Base-by-base conservation (phyloP, 768 basidiomycete species). In the Boletus vermiculosoides region DNA sequence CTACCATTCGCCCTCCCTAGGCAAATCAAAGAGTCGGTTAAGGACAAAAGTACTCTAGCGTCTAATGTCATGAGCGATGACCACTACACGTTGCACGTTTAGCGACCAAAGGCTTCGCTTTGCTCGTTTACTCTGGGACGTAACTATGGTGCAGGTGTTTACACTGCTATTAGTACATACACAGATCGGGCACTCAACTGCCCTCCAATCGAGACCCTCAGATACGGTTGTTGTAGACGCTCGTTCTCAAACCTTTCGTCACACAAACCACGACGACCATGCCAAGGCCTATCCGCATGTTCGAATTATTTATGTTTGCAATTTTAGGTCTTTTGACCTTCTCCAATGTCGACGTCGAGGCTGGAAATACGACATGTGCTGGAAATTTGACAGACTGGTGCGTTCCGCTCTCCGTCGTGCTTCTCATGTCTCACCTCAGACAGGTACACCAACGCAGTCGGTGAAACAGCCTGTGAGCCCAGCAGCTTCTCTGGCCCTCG, bases 391-490 rank as follows among this genome's bases (percentile, higher is more conserved):
- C 66, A 18, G 61, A 70, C 22, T 70, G 56, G 56, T 53, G 52
- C 36, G 45, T 13, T 30, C 11, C 15, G 25, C 33, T 44, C 22
- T 30, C 30, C 4, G 12, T 18, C 25, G 9, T 37, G 33, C 20
- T 16, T 30, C 15, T 10, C 22, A 15, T 31, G 16, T 25, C 46
- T 58, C 16, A 49, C 13, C 10, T 53, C 28, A 18, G 20, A 22
- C 20, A 53, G 68, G 66, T 69, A 70, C 51, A 66, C 66, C 9
- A 55, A 57, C 34, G 57, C 58, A 4, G 66, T 68, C 4, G 69
- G 68, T 23, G 69, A 70, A 50, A 63, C 68, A 34, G 68, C 69
- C 20, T 69, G 68, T 69, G 46, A 59, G 69, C 23, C 44, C 20
- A 7, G 8, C 11, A 34, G 13, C 53, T 33, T 18, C 39, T 23